Evolutionary conservation across 345 rosid genomes (phyloP), one percentile per base, ranked within the genome.

Genomic region (Citrus hindsii): DNA sequence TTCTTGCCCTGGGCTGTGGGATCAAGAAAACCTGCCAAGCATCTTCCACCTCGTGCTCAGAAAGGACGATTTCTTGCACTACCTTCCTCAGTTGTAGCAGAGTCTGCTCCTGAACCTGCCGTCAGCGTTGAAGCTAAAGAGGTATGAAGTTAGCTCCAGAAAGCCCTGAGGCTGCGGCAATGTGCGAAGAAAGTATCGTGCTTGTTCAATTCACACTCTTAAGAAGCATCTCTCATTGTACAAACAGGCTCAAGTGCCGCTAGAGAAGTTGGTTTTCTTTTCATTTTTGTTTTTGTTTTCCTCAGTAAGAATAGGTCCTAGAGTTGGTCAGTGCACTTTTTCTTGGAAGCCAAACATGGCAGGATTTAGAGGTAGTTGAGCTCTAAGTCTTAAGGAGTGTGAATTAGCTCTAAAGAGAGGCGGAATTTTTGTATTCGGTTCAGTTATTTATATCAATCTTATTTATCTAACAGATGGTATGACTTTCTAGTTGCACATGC

Each of bases 41-140:
- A 87, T 83, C 97, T 94, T 76, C 99, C 99, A 6, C 99, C 99
- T 1, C 97, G 99, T 3, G 97, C 94, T 68, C 92, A 87, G 51
- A 91, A 83, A 80, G 86, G 89, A 53, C 88, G 92, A 76, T 83
- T 85, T 80, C 89, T 88, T 9, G 77, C 90, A 55, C 82, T 90
- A 71, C 84, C 85, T 22, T 77, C 87, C 71, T 64, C 83, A 1
- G 80, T 30, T 27, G 82, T 46, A 7, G 76, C 87, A 21, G 90
- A 86, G 67, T 76, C 92, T 58, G 83, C 87, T 76, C 82, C 93
- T 73, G 87, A 85, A 73, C 75, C 89, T 67, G 79, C 74, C 24
- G 81, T 88, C 78, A 76, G 56, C 48, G 60, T 76, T 51, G 86
- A 82, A 69, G 89, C 67, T 40, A 76, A 84, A 60, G 61, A 40